Evolutionary conservation across 805 yeast species (phyloP), one percentile per base, ranked within the genome.

Genomic region (Pichia californica): DNA sequence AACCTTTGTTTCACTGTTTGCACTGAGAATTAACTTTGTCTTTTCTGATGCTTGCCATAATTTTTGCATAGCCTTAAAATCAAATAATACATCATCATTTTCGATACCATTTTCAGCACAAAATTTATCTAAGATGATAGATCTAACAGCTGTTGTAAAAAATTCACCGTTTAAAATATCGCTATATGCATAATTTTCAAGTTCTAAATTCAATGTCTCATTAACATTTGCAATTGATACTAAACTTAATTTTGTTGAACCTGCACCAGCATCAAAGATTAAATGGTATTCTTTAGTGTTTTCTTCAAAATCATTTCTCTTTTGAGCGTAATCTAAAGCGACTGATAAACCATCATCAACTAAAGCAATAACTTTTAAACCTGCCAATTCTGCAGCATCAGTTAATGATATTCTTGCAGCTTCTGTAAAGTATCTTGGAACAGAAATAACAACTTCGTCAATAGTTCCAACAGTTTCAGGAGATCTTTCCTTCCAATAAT

Each of bases 331-430:
- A 56, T 88, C 86, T 35, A 86, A 64, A 1, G 95, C 96, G 14
- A 87, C 88, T 2, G 98, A 93, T n/a, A 87, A 66, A 14, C 96
- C 97, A 60, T 91, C 97, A 56, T 85, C 89, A 3, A 89, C 84
- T 43, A 91, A 68, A 2, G 81, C 78, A 46, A 81, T 73, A 13
- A 81, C 76, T 36, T 74, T 68, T 46, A 81, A 64, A 19, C 82
- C 85, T 2, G 95, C 85, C 40, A 84, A 70, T 38, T 71, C 75
- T 29, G 82, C 84, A 4, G 89, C 78, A 52, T 88, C 95, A 28
- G 72, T 64, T 34, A 88, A 62, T 0, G 96, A 86, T 32, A 66
- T 66, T 55, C 96, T 77, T 58, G 87, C 83, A 7, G 74, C 67
- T 46, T 76, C 77, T 30, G 70, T 63, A 50, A 81, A 85, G 52